These are phyloP conservation scores for Rhizopogon parksii DNA, from an alignment of 1,284 basidiomycete species.

Conservation along the genomic window DNA sequence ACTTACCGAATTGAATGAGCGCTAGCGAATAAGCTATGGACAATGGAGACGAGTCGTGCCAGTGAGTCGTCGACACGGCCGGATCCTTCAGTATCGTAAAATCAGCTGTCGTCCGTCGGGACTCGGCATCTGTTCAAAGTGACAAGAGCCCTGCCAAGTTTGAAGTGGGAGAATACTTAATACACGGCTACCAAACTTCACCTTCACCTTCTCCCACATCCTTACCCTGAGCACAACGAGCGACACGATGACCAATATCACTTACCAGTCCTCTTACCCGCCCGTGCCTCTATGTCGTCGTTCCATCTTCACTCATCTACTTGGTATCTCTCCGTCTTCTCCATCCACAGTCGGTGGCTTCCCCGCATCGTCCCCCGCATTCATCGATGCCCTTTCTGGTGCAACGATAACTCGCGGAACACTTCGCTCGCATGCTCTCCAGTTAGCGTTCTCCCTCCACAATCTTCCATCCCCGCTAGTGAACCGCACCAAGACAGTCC, in stretches of 20 bases:
- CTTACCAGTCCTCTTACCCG: slow-evolving; percentile 25
- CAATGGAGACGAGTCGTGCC: too few species aligned
- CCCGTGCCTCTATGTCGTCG: slow-evolving; percentile 24
- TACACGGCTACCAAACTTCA: too few species aligned
- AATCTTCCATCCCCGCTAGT: slow-evolving; percentile 23
- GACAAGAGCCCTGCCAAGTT: too few species aligned
- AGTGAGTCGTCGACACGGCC: too few species aligned
- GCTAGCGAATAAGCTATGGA: too few species aligned
- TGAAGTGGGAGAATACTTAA: too few species aligned
- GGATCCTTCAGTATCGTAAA: too few species aligned
- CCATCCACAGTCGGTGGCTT: slow-evolving; percentile 36
- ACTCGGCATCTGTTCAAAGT: too few species aligned
- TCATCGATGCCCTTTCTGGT: slow-evolving; percentile 61
- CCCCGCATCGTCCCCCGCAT: slow-evolving; percentile 43
- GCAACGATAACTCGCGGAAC: slow-evolving; percentile 49
- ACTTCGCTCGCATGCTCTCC: slow-evolving; percentile 34
- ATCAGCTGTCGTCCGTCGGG: too few species aligned
- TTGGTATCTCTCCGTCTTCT: slow-evolving; percentile 25
- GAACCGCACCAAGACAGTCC: slow-evolving; percentile 33
- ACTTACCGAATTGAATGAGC: too few species aligned
- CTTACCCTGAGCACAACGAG: not conserved
- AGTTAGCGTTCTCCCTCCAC: slow-evolving; percentile 47
- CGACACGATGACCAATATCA: slow-evolving; percentile 12
- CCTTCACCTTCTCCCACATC: not conserved
- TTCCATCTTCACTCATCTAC: slow-evolving; percentile 51